Evolutionary conservation across 2,329 filamentous ascomycete genomes (phyloP), one percentile per base, ranked within the genome.

Genomic region (Thielaviopsis euricoi): DNA sequence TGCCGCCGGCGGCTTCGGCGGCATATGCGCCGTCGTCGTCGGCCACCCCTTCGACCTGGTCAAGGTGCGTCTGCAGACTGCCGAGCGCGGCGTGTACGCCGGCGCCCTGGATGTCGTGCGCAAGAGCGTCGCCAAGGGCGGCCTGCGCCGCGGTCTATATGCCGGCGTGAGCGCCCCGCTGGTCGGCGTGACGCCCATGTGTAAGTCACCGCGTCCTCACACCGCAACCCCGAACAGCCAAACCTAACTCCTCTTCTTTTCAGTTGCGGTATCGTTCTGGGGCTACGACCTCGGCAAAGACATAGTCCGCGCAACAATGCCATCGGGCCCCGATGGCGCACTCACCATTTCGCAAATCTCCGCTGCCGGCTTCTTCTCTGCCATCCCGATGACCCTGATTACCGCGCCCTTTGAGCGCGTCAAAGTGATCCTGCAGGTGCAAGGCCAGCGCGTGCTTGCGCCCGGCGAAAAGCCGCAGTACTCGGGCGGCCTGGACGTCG

Each of bases 391-490:
- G 89, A 98, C 93, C 3, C 73, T 88, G 71, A 96, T 98, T 74
- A 97, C 93, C n/a, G 93, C 93, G 4, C 93, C 93, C 61, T 97
- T 98, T 70, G 93, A 98, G 78, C 91, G 93, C 67, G 89, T 98
- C 65, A 98, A 98, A 74, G 91, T 98, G 58, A 89, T 98, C 62
- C 84, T 98, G 1, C 93, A 98, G 71, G 94, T 97, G 64, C 93
- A 97, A 73, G 90, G 89, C 67, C 89, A 96, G 72, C 89, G 90
- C 73, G 81, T 88, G 71, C 83, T 93, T 48, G 82, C 83, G 0
- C 87, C 90, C 0, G 91, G 90, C 67, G 86, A 96, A 74, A 94
- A 95, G 72, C 90, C 89, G 17, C 89, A 87, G 67, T 97, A 97
- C 77, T 80, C 77, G 51, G 90, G 90, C 67, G 89, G 87, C 60